A percentile compares a stretch with the other conserved stretches of the same genome.
phyloP scores from a whole-genome alignment of 306 rosid species.

The Vigna hirtella region DNA sequence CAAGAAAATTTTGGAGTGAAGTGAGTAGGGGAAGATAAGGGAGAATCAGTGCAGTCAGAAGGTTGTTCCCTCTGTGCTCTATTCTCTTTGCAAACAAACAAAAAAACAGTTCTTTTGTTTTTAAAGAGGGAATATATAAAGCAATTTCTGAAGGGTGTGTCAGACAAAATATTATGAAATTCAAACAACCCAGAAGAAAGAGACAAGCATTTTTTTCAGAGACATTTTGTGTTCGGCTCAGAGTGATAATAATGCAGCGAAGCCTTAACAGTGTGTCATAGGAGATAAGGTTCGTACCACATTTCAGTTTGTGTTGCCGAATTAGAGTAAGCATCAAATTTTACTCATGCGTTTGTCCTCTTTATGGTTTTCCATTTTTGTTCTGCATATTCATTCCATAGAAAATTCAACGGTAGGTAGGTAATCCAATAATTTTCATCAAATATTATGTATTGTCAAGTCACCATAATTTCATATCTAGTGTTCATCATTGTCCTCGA shows the following conservation, averaged over 20 bases:
- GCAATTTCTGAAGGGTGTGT: conserved; percentile 32
- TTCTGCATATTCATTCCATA: conserved; percentile 39
- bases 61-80: conserved; percentile 53
- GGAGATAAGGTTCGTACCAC: conserved; percentile 52
- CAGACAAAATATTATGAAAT: conserved; percentile 49
- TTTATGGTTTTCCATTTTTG: conserved; percentile 37
- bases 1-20: conserved; percentile 36
- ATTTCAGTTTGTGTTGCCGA: conserved; percentile 39
- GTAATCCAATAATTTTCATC: neutral
- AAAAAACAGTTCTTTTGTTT: conserved; percentile 27
- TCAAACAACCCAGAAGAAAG: conserved; percentile 53
- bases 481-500: neutral
- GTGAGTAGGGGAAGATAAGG: conserved; percentile 47
- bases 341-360: conserved; percentile 46
- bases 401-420: neutral
- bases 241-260: conserved; percentile 45
- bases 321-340: conserved; percentile 44
- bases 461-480: conserved; percentile 12
- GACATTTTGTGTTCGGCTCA: conserved; percentile 54
- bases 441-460: neutral
- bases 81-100: conserved; percentile 51
- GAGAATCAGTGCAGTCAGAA: conserved; percentile 53
- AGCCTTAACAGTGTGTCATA: conserved; percentile 37
- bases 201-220: conserved; percentile 40
- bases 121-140: neutral